A percentile compares a stretch with the other conserved stretches of the same genome.
phyloP scores from a whole-genome alignment of 1,139 yeast genomes.

The Lodderomyces beijingensis region DNA sequence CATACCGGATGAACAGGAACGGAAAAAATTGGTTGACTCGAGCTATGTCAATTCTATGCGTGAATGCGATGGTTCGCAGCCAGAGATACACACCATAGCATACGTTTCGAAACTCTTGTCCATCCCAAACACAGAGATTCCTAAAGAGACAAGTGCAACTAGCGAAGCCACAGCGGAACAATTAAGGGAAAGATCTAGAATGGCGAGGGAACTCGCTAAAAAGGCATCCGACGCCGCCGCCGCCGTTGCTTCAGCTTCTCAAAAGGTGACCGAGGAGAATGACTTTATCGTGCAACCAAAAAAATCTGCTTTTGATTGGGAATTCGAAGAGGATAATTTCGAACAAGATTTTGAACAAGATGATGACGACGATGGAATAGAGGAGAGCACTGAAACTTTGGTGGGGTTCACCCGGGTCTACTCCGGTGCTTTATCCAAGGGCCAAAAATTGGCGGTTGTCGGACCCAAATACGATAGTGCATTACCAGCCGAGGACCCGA shows the following conservation, averaged over 20 bases:
- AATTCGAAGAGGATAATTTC: conserved; percentile 37
- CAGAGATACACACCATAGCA: conserved; percentile 63
- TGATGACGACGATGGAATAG: conserved; percentile 44
- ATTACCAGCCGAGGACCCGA: conserved; percentile 46
- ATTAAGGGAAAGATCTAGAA: conserved; percentile 59
- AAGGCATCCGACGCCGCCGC: conserved; percentile 63
- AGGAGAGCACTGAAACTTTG: conserved; percentile 52
- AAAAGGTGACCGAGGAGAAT: conserved; percentile 18
- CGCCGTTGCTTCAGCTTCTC: conserved; percentile 16
- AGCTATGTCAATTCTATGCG: conserved; percentile 53
- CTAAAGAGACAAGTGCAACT: conserved; percentile 40
- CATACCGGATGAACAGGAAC: conserved; percentile 26
- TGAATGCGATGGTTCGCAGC: conserved; percentile 50
- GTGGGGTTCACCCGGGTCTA: conserved; percentile 88
- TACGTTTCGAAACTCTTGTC: conserved; percentile 89
- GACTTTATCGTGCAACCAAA: conserved; percentile 28
- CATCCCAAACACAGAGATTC: conserved; percentile 75
- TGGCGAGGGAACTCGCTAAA: conserved; percentile 66
- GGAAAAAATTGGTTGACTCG: conserved; percentile 37
- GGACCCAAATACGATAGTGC: conserved; percentile 87
- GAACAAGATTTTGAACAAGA: conserved; percentile 33
- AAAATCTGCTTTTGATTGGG: conserved; percentile 44
- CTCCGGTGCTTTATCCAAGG: conserved; percentile 74
- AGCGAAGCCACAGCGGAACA: conserved; percentile 50
- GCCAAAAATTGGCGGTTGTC: conserved; percentile 68